Percentiles rank a stretch among this genome's conserved stretches.
phyloP scores from a whole-genome alignment of 2,329 filamentous ascomycete genomes.

The Zasmidium citrigriseum region DNA sequence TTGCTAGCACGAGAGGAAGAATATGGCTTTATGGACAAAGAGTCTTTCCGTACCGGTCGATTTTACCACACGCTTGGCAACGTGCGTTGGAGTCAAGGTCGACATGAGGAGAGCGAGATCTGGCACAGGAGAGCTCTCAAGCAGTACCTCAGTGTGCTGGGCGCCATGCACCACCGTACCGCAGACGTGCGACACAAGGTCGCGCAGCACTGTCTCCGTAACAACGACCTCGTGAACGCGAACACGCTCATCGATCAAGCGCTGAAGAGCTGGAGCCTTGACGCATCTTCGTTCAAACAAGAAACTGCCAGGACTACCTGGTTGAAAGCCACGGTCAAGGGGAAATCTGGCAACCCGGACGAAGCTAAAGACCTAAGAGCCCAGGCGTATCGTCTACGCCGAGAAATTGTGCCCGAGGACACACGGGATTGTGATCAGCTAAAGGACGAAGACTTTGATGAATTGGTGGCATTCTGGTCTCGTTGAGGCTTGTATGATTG shows the following conservation, averaged over 20 bases:
- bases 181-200: conserved; percentile 9
- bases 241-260: conserved; percentile 9
- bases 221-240: background rate
- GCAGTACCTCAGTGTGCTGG: background rate
- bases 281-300: background rate
- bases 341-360: background rate
- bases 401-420: background rate
- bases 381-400: background rate
- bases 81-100: conserved; percentile 1
- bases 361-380: background rate
- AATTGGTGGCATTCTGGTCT: conserved; percentile 12
- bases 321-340: conserved; percentile 1
- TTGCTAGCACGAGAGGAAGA: conserved; percentile 1
- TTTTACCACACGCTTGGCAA: conserved; percentile 14
- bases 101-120: conserved; percentile 1
- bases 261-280: conserved; percentile 1
- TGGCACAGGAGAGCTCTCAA: conserved; percentile 6
- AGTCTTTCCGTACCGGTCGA: conserved; percentile 9
- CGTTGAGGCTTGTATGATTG: background rate
- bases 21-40: conserved; percentile 1
- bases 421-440: background rate
- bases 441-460: conserved; percentile 3
- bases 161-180: conserved; percentile 5
- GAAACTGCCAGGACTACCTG: conserved; percentile 13
- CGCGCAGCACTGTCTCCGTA: conserved; percentile 1